Conservation (phyloP, 352 stramenopile genomes). For the Globisporangium echinulatum region DNA sequence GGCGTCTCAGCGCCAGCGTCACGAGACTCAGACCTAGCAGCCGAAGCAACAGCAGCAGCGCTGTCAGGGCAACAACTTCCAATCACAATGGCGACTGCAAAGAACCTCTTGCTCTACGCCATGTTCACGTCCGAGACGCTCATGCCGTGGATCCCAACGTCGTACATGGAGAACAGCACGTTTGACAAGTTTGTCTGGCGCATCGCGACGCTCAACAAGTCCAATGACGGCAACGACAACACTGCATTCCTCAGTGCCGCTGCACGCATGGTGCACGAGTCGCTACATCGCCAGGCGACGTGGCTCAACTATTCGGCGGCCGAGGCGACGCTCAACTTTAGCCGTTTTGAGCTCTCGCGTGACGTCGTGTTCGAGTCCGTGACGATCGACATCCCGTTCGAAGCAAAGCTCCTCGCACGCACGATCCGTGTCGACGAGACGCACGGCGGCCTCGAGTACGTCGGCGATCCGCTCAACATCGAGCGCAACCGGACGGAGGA, state of each 20-base stretch:
- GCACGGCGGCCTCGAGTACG: slow-evolving; percentile 6
- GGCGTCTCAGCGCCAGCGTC: not conserved
- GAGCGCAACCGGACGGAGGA: not conserved
- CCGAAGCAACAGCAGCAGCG: not conserved
- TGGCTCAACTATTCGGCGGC: slow-evolving; percentile 11
- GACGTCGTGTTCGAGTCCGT: slow-evolving; percentile 32
- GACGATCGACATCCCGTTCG: slow-evolving; percentile 35
- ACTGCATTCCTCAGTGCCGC: slow-evolving; percentile 8
- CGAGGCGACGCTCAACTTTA: slow-evolving; percentile 22
- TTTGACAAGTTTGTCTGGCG: slow-evolving; percentile 12
- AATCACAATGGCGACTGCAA: slow-evolving; percentile 19
- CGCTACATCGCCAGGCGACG: slow-evolving; percentile 5
- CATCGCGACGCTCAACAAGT: not conserved
- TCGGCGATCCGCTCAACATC: slow-evolving; percentile 1
- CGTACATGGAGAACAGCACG: slow-evolving; percentile 10
- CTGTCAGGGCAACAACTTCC: not conserved
- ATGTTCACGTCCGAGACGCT: slow-evolving; percentile 20
- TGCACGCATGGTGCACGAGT: slow-evolving; percentile 10
- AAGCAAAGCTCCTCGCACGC: slow-evolving; percentile 12
- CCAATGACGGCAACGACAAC: not conserved
- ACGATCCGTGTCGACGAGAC: slow-evolving; percentile 9
- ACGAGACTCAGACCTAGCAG: not conserved
- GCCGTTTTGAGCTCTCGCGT: slow-evolving; percentile 17
- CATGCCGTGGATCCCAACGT: slow-evolving; percentile 8
- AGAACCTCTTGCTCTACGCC: slow-evolving; percentile 25